Evolutionary conservation across 441 rosid genomes (phyloP).

Genomic region (Syzygium malaccense): DNA sequence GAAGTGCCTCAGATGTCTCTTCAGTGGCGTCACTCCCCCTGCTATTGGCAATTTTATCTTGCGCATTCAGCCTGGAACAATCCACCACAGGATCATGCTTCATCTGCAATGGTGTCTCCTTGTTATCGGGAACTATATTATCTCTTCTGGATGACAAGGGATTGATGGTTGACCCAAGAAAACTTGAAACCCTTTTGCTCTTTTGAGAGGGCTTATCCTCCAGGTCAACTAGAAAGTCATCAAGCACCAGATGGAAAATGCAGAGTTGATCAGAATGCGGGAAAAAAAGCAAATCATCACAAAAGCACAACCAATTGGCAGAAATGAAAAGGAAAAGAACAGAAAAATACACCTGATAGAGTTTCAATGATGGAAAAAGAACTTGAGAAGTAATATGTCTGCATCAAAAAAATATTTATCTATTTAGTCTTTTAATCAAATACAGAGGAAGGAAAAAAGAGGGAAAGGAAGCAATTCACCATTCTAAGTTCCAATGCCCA

Average conservation of each 20-base stretch:
- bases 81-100: slow-evolving; percentile 29
- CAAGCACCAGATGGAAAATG: slow-evolving; percentile 2
- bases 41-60: slow-evolving; percentile 30
- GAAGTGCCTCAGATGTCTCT: slow-evolving; percentile 31
- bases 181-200: slow-evolving; percentile 30
- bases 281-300: not conserved
- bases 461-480: not conserved
- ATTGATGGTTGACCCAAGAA: slow-evolving; percentile 19
- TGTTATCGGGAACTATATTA: slow-evolving; percentile 27
- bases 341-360: slow-evolving; percentile 54
- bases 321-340: slow-evolving; percentile 8
- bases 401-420: slow-evolving; percentile 35
- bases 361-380: slow-evolving; percentile 94
- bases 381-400: slow-evolving; percentile 92
- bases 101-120: slow-evolving; percentile 32
- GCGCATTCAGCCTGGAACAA: slow-evolving; percentile 27
- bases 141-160: slow-evolving; percentile 38
- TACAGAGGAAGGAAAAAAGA: slow-evolving; percentile 4
- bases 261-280: not conserved
- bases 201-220: slow-evolving; percentile 49
- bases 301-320: slow-evolving; percentile 4
- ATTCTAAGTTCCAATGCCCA: not conserved
- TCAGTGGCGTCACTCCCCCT: slow-evolving; percentile 32
- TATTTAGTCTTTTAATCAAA: not conserved
- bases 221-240: slow-evolving; percentile 42